Conservation (phyloP, 176 grass and related monocot species). For the Eleusine coracana region DNA sequence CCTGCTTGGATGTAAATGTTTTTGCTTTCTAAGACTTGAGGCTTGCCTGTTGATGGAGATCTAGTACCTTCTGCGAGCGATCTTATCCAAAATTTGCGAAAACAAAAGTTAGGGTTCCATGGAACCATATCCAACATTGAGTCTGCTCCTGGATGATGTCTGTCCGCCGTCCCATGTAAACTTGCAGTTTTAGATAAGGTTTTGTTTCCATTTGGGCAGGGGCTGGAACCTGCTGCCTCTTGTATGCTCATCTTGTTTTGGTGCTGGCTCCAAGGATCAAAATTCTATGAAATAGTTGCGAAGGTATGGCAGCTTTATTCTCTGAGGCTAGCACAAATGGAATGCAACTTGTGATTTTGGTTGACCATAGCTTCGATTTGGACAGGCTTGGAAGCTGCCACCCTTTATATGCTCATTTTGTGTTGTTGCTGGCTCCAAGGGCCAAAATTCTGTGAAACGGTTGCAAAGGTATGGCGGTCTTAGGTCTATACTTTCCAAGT, state of each 20-base stretch:
- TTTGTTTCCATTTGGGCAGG: conserved; percentile 21
- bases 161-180: no score
- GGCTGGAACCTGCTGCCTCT: background rate
- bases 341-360: background rate
- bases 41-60: no score
- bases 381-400: background rate
- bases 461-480: background rate
- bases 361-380: conserved; percentile 19
- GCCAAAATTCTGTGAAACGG: background rate
- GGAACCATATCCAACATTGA: no score
- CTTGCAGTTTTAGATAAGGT: no score
- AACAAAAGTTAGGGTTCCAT: no score
- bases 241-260: background rate
- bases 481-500: background rate
- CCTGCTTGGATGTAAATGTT: no score
- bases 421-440: background rate
- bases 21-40: no score
- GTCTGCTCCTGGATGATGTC: no score
- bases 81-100: no score
- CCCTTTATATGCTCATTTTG: background rate
- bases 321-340: background rate
- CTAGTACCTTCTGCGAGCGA: no score
- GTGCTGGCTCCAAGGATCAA: background rate
- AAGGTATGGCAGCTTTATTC: background rate
- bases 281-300: background rate